These are phyloP conservation scores for Selaginella tamariscina DNA, from an alignment of 75 land plant species.

Conservation along the genomic window DNA sequence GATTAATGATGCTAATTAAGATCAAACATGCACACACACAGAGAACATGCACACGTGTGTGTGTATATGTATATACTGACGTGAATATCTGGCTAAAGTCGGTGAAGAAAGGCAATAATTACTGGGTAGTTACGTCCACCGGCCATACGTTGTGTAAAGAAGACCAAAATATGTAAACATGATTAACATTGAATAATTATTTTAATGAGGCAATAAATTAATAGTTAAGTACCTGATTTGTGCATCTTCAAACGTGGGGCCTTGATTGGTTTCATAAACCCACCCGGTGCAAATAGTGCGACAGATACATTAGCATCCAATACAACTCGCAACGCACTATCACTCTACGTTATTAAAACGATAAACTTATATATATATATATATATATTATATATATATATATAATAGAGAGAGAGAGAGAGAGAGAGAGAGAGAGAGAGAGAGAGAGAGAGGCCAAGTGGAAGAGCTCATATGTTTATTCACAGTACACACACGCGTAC, in stretches of 20 bases:
- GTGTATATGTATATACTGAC: too few relatives aligned
- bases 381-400: too few relatives aligned
- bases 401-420: too few relatives aligned
- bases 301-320: background rate
- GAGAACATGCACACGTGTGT: too few relatives aligned
- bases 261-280: background rate
- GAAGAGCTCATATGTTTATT: too few relatives aligned
- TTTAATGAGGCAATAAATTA: background rate
- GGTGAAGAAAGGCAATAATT: conserved; percentile 56
- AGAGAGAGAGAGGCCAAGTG: too few relatives aligned
- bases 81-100: conserved; percentile 71
- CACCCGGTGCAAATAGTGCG: conserved; percentile 1
- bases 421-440: too few relatives aligned
- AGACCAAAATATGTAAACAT: conserved; percentile 71
- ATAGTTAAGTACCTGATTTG: conserved; percentile 11
- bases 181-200: background rate
- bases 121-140: conserved; percentile 36
- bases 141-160: conserved; percentile 70
- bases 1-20: background rate
- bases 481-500: too few relatives aligned
- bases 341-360: too few relatives aligned
- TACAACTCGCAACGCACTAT: too few relatives aligned
- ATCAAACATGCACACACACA: too few relatives aligned
- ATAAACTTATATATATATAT: too few relatives aligned
- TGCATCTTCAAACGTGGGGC: conserved; percentile 2